phyloP scores from a whole-genome alignment of 2,329 filamentous ascomycete genomes.

The Rutstroemia sydowiana region DNA sequence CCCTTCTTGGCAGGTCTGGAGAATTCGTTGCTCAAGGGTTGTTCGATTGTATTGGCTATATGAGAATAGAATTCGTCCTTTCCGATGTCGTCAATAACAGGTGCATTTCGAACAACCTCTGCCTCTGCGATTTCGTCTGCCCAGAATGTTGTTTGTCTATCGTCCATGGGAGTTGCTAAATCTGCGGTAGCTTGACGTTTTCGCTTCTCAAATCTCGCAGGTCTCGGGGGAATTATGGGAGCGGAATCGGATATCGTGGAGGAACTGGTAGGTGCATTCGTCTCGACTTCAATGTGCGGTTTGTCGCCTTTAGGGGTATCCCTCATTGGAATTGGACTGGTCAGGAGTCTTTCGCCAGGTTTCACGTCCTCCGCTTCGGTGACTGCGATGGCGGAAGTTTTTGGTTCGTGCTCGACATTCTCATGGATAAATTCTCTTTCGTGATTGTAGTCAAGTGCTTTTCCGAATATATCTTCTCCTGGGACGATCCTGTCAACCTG shows the following conservation, averaged over 20 bases:
- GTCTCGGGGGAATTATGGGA: slow-evolving; percentile 12
- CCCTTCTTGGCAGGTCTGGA: slow-evolving; percentile 30
- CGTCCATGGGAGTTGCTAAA: slow-evolving; percentile 8
- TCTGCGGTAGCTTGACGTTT: slow-evolving; percentile 25
- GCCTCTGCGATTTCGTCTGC: slow-evolving; percentile 28
- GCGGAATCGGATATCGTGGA: not conserved
- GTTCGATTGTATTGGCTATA: slow-evolving; percentile 23
- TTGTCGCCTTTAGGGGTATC: not conserved
- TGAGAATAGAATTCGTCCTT: slow-evolving; percentile 27
- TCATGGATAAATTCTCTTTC: slow-evolving; percentile 13
- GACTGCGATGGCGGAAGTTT: not conserved
- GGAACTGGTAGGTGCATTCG: not conserved
- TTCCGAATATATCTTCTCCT: slow-evolving; percentile 1
- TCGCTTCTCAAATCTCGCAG: slow-evolving; percentile 29
- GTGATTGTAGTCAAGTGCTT: slow-evolving; percentile 24
- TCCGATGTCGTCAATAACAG: slow-evolving; percentile 26
- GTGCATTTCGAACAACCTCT: slow-evolving; percentile 21
- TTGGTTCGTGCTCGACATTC: slow-evolving; percentile 12
- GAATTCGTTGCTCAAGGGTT: slow-evolving; percentile 21
- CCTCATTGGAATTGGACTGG: not conserved
- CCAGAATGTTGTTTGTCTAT: slow-evolving; percentile 22
- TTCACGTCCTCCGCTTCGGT: not conserved
- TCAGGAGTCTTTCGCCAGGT: not conserved
- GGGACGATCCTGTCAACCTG: slow-evolving; percentile 5
- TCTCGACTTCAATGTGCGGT: not conserved